Percentiles rank a stretch among this genome's conserved stretches.
Conservation (phyloP, 2,329 filamentous ascomycete genomes). For the Aspergillus pseudoglaucus region DNA sequence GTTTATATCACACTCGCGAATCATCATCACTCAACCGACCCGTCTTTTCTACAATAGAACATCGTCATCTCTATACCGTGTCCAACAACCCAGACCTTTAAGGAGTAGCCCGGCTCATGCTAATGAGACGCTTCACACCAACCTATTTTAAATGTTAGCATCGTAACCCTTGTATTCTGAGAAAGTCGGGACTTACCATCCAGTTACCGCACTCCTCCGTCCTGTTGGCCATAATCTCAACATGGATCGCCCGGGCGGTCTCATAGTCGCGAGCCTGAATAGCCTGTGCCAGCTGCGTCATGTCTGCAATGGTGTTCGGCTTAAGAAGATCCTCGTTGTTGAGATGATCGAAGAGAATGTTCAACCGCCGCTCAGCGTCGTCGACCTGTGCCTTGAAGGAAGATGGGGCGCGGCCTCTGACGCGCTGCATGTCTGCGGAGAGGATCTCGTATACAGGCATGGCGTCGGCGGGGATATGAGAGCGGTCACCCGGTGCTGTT, state of each 20-base stretch:
- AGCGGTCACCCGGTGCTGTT: constrained; percentile 67
- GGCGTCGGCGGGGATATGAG: constrained; percentile 74
- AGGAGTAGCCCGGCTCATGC: constrained; percentile 71
- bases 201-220: constrained; percentile 76
- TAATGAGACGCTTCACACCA: constrained; percentile 69
- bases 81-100: constrained; percentile 24
- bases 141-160: constrained; percentile 43
- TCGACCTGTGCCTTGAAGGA: constrained; percentile 83
- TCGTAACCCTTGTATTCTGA: neutral
- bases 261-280: constrained; percentile 65
- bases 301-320: constrained; percentile 56
- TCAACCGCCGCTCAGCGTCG: constrained; percentile 87
- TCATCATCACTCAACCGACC: too few species aligned
- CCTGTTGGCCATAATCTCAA: constrained; percentile 69
- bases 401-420: constrained; percentile 78
- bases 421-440: constrained; percentile 75
- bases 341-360: constrained; percentile 90
- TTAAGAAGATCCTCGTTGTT: constrained; percentile 91
- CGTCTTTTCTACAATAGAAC: neutral
- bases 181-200: constrained; percentile 59
- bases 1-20: neutral
- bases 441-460: constrained; percentile 76
- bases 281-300: constrained; percentile 51
- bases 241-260: constrained; percentile 60
- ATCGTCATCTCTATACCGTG: neutral